A percentile compares a stretch with the other conserved stretches of the same genome.
phyloP scores from a whole-genome alignment of 1,139 yeast genomes.

The Suhomyces bribrorum region DNA sequence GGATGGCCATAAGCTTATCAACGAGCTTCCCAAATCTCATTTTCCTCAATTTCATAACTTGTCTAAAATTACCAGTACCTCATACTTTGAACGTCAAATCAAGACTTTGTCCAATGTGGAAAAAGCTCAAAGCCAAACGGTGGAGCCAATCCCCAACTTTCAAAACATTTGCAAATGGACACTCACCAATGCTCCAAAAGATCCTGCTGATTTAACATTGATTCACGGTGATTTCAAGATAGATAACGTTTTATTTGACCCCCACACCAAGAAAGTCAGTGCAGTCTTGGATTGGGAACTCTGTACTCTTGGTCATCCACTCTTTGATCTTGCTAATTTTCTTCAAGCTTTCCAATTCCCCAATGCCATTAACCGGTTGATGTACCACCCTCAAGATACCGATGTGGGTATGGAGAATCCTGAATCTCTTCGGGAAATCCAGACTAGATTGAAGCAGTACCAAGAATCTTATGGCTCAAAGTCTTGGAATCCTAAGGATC shows the following conservation, averaged over 20 bases:
- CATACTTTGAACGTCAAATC: constrained; percentile 59
- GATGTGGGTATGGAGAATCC: constrained; percentile 40
- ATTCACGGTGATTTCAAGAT: constrained; percentile 73
- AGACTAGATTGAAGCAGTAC: constrained; percentile 30
- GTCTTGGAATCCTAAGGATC: constrained; percentile 37
- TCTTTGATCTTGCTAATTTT: constrained; percentile 63
- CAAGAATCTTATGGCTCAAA: constrained; percentile 29
- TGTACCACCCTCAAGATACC: constrained; percentile 33
- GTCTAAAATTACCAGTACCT: constrained; percentile 22
- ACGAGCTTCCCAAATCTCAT: constrained; percentile 45
- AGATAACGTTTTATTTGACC: constrained; percentile 60
- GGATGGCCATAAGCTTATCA: constrained; percentile 47
- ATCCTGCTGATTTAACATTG: constrained; percentile 48
- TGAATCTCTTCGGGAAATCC: constrained; percentile 26
- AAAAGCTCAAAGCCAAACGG: constrained; percentile 50
- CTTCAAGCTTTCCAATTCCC: constrained; percentile 60
- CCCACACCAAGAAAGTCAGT: constrained; percentile 47
- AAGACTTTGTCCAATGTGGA: constrained; percentile 51
- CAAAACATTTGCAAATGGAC: constrained; percentile 47
- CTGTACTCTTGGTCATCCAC: constrained; percentile 67
- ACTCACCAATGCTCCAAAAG: constrained; percentile 44
- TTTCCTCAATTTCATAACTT: constrained; percentile 48
- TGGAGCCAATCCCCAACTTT: constrained; percentile 54
- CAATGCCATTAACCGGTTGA: constrained; percentile 28
- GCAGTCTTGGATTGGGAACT: constrained; percentile 72